These are phyloP conservation scores for Cucumis cinereus DNA, from an alignment of 306 rosid genomes.

Conservation along the genomic window DNA sequence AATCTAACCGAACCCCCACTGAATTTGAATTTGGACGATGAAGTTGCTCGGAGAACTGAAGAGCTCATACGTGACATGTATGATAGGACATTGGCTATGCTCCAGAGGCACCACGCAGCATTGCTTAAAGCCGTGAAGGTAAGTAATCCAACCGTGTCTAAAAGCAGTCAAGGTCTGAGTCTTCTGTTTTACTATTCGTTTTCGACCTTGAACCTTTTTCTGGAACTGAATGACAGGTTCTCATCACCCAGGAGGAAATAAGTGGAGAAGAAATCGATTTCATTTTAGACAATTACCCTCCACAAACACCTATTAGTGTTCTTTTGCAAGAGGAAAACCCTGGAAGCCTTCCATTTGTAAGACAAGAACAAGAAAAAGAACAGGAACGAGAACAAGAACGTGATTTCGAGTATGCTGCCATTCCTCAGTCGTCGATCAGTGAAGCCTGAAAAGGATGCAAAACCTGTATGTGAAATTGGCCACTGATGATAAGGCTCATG, in stretches of 20 bases:
- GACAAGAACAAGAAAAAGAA: slow-evolving; percentile 24
- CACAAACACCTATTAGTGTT: slow-evolving; percentile 54
- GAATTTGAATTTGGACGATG: slow-evolving; percentile 74
- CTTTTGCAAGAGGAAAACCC: slow-evolving; percentile 62
- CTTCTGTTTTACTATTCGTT: neutral
- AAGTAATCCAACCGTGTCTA: slow-evolving; percentile 5
- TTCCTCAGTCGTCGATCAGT: slow-evolving; percentile 30
- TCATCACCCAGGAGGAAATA: slow-evolving; percentile 58
- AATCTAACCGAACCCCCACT: slow-evolving; percentile 59
- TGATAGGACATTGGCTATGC: slow-evolving; percentile 51
- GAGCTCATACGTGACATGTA: slow-evolving; percentile 54
- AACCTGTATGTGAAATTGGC: neutral
- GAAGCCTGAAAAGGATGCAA: slow-evolving; percentile 19
- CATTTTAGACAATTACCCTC: slow-evolving; percentile 69
- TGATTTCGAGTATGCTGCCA: slow-evolving; percentile 34
- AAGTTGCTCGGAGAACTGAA: slow-evolving; percentile 69
- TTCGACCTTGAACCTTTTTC: neutral
- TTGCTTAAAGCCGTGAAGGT: slow-evolving; percentile 79
- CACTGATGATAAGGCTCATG: neutral
- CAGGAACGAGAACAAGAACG: slow-evolving; percentile 19
- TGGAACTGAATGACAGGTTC: slow-evolving; percentile 44
- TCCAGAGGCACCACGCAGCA: slow-evolving; percentile 72
- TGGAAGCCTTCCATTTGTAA: slow-evolving; percentile 42
- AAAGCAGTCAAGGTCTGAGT: neutral
- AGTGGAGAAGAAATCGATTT: slow-evolving; percentile 65